phyloP scores from a whole-genome alignment of 495 filamentous ascomycete species.

The Bacidia rubella region DNA sequence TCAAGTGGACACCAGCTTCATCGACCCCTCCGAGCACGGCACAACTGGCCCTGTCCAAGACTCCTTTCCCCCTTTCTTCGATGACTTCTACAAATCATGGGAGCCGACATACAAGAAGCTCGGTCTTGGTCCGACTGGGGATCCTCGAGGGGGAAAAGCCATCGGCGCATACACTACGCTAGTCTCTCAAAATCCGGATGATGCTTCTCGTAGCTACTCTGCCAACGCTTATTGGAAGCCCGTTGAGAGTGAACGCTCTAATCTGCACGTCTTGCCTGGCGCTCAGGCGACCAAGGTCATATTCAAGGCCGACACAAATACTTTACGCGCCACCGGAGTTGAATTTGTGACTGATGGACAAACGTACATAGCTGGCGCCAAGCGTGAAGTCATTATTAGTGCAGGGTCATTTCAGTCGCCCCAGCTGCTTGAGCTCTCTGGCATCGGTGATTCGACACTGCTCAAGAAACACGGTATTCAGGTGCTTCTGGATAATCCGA shows the following conservation, averaged over 20 bases:
- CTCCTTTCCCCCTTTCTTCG: slow-evolving; percentile 18
- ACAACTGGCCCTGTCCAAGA: slow-evolving; percentile 14
- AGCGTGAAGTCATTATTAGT: slow-evolving; percentile 15
- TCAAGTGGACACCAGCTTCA: slow-evolving; percentile 11
- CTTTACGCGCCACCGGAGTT: slow-evolving; percentile 18
- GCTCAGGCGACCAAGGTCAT: slow-evolving; percentile 33
- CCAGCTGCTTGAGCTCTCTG: slow-evolving; percentile 31
- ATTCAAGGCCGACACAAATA: slow-evolving; percentile 13
- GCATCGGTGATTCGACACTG: slow-evolving; percentile 22
- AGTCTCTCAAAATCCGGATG: slow-evolving; percentile 25
- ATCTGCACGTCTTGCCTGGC: slow-evolving; percentile 32
- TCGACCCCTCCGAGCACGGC: slow-evolving; percentile 13
- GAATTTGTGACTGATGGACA: slow-evolving; percentile 24
- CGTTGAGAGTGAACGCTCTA: slow-evolving; percentile 26
- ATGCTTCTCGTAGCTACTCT: slow-evolving; percentile 38
- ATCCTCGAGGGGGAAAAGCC: slow-evolving; percentile 26
- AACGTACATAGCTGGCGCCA: slow-evolving; percentile 18
- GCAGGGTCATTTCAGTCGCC: slow-evolving; percentile 33
- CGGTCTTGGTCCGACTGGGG: slow-evolving; percentile 22
- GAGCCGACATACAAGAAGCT: slow-evolving; percentile 17
- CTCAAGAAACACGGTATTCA: slow-evolving; percentile 38
- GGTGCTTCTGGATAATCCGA: slow-evolving; percentile 40
- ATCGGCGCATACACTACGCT: slow-evolving; percentile 29
- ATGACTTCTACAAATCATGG: slow-evolving; percentile 18
- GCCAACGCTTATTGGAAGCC: slow-evolving; percentile 32